phyloP scores from a whole-genome alignment of 106 monocot species.

The Acorus calamus region DNA sequence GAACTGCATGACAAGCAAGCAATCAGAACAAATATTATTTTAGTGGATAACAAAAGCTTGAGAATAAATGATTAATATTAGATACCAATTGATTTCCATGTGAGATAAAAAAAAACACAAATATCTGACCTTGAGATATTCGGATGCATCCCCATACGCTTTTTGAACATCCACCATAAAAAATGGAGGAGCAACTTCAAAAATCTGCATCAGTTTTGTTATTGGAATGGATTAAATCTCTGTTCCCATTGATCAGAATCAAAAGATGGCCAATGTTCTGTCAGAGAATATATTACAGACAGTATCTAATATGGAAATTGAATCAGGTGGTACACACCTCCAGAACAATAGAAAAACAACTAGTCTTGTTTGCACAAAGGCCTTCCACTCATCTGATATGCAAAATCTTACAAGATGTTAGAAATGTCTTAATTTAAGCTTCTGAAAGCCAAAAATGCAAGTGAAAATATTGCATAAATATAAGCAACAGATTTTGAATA shows the following conservation, averaged over 20 bases:
- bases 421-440: too few species aligned
- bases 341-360: conserved; percentile 60
- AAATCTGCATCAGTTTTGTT: conserved; percentile 44
- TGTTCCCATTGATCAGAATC: not conserved
- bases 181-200: conserved; percentile 88
- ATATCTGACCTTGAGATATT: conserved; percentile 52
- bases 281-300: not conserved
- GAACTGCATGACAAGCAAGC: too few species aligned
- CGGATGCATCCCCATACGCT: conserved; percentile 54
- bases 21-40: too few species aligned
- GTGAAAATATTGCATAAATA: not conserved
- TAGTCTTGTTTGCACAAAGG: conserved; percentile 45
- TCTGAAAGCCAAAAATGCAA: too few species aligned
- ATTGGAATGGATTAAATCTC: not conserved
- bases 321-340: conserved; percentile 40
- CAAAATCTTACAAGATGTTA: not conserved
- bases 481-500: not conserved
- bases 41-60: too few species aligned
- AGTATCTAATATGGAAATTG: not conserved
- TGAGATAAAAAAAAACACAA: too few species aligned
- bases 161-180: conserved; percentile 78
- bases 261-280: conserved; percentile 1
- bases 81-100: too few species aligned
- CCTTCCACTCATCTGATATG: conserved; percentile 90
- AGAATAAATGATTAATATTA: too few species aligned